A percentile compares a stretch with the other conserved stretches of the same genome.
These are phyloP conservation scores for Colletotrichum chlorophyti DNA, from an alignment of 2,329 filamentous ascomycete species.

Conservation along the genomic window DNA sequence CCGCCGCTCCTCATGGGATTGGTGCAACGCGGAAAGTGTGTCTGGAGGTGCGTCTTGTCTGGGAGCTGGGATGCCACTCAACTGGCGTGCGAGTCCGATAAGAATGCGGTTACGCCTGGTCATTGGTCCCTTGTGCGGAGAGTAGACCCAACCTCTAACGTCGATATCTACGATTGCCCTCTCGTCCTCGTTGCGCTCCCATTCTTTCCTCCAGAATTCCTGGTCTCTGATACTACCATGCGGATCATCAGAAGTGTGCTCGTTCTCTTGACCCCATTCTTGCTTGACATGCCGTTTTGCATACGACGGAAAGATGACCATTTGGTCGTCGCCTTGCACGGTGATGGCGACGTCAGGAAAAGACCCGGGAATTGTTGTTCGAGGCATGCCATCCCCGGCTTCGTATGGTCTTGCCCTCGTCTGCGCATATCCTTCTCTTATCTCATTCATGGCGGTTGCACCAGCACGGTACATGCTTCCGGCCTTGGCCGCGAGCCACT, in stretches of 20 bases:
- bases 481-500: constrained; percentile 74
- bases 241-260: constrained; percentile 41
- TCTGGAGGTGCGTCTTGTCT: constrained; percentile 40
- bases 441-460: constrained; percentile 63
- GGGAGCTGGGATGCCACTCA: constrained; percentile 85
- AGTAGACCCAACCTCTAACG: constrained; percentile 94
- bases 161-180: constrained; percentile 92
- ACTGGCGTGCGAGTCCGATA: constrained; percentile 82
- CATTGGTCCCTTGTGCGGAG: constrained; percentile 83
- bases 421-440: constrained; percentile 65
- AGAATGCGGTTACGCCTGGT: constrained; percentile 86
- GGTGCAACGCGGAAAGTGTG: constrained; percentile 36
- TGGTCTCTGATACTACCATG: constrained; percentile 61
- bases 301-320: constrained; percentile 96
- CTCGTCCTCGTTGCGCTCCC: constrained; percentile 81
- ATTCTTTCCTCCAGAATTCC: constrained; percentile 80
- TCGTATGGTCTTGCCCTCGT: constrained; percentile 50
- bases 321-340: constrained; percentile 82
- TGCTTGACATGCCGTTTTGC: constrained; percentile 73
- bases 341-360: constrained; percentile 88
- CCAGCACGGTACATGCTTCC: constrained; percentile 63
- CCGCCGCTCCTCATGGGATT: constrained; percentile 55
- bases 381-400: constrained; percentile 38
- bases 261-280: constrained; percentile 40
- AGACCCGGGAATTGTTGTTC: constrained; percentile 69